phyloP scores from a whole-genome alignment of 768 basidiomycete species.

The Dioszegia hungarica region DNA sequence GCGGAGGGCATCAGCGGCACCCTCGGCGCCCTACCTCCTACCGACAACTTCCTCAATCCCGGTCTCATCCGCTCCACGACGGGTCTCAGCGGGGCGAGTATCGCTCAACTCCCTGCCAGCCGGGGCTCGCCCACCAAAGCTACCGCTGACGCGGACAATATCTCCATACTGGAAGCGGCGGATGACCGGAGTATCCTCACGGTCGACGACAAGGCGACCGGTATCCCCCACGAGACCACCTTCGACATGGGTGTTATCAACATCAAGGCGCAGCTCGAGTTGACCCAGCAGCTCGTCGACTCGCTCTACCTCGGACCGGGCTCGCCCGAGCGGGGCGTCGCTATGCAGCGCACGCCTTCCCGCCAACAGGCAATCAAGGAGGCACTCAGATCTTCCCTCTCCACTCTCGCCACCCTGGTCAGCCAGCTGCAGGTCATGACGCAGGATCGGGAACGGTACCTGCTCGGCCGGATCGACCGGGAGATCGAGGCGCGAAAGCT shows the following conservation, averaged over 20 bases:
- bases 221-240: slow-evolving; percentile 32
- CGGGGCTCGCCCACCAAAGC: slow-evolving; percentile 5
- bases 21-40: slow-evolving; percentile 17
- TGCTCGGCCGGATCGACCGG: slow-evolving; percentile 56
- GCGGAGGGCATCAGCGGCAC: not conserved
- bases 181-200: slow-evolving; percentile 26
- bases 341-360: slow-evolving; percentile 28
- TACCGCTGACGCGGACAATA: slow-evolving; percentile 18
- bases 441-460: slow-evolving; percentile 68
- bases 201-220: slow-evolving; percentile 1
- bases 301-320: slow-evolving; percentile 44
- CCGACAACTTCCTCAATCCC: slow-evolving; percentile 35
- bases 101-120: not conserved
- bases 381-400: slow-evolving; percentile 53
- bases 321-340: not conserved
- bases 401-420: slow-evolving; percentile 59
- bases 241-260: slow-evolving; percentile 46
- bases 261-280: slow-evolving; percentile 65
- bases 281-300: slow-evolving; percentile 63
- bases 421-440: slow-evolving; percentile 66
- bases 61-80: slow-evolving; percentile 24
- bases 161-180: slow-evolving; percentile 30
- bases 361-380: slow-evolving; percentile 59
- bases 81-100: slow-evolving; percentile 24
- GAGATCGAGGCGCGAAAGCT: slow-evolving; percentile 65